Conservation (phyloP, 1,139 yeast species). For the Debaryomycetaceae sp. region DNA sequence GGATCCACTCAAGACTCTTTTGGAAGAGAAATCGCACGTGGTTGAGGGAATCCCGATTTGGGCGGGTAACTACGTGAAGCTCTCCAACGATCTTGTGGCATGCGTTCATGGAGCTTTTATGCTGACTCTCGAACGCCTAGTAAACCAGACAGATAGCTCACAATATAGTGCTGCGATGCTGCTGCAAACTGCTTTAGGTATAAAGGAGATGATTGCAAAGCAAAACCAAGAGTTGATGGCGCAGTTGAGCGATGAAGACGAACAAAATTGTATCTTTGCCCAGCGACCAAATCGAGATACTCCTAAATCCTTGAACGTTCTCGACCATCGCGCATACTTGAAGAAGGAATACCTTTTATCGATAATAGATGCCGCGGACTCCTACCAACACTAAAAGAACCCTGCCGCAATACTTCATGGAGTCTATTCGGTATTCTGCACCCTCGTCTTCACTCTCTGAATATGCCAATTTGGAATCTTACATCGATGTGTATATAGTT, state of each 20-base stretch:
- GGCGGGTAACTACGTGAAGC: conserved; percentile 14
- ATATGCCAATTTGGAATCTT: too few relatives aligned
- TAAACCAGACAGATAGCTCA: background rate
- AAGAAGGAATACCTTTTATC: background rate
- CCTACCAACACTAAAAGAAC: too few relatives aligned
- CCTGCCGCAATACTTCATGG: too few relatives aligned
- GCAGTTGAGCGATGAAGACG: background rate
- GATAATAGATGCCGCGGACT: background rate
- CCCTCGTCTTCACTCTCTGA: too few relatives aligned
- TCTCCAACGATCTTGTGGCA: conserved; percentile 11
- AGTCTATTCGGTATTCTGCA: too few relatives aligned
- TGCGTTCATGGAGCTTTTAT: conserved; percentile 8
- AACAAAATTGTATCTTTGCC: background rate
- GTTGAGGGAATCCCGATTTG: conserved; percentile 6
- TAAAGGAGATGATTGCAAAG: background rate
- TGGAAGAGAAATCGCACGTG: conserved; percentile 1
- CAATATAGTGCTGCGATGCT: background rate
- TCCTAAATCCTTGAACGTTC: background rate
- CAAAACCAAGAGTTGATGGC: background rate
- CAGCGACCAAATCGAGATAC: background rate
- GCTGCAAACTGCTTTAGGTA: background rate
- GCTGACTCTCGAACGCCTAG: conserved; percentile 5
- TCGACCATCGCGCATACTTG: background rate
- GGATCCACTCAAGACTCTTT: background rate
- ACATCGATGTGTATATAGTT: too few relatives aligned